Conservation (phyloP, 1,284 basidiomycete genomes). For the Ceratobasidium sp. region DNA sequence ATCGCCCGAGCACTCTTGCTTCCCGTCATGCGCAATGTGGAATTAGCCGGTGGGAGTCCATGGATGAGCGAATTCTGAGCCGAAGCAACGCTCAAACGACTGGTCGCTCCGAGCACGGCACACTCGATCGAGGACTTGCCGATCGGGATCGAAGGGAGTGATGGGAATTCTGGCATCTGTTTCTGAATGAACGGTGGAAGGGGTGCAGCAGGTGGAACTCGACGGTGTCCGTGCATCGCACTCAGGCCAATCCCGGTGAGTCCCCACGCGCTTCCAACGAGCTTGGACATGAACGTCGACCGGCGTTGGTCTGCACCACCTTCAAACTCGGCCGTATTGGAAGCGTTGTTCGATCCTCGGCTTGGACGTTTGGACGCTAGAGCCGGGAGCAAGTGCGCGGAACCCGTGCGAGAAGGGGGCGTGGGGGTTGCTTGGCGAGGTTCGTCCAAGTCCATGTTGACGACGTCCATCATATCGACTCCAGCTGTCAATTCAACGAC, state of each 20-base stretch:
- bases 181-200: neutral
- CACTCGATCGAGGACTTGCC: conserved; percentile 15
- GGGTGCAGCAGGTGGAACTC: neutral
- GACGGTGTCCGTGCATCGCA: conserved; percentile 2
- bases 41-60: conserved; percentile 17
- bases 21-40: conserved; percentile 8
- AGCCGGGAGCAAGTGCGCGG: conserved; percentile 4
- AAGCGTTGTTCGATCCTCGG: neutral
- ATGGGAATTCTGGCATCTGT: neutral
- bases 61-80: neutral
- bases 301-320: neutral
- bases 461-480: conserved; percentile 28
- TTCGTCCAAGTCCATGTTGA: neutral
- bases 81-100: neutral
- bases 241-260: conserved; percentile 22
- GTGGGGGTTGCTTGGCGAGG: neutral
- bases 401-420: conserved; percentile 6
- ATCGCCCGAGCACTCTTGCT: conserved; percentile 5
- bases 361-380: neutral
- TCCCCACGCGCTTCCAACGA: conserved; percentile 26
- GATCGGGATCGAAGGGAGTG: conserved; percentile 6
- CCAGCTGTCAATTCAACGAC: neutral
- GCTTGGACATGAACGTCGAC: conserved; percentile 19
- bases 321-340: conserved; percentile 12
- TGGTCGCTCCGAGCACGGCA: conserved; percentile 1